Evolutionary conservation across 306 rosid species (phyloP).

Genomic region (Dryas drummondii): DNA sequence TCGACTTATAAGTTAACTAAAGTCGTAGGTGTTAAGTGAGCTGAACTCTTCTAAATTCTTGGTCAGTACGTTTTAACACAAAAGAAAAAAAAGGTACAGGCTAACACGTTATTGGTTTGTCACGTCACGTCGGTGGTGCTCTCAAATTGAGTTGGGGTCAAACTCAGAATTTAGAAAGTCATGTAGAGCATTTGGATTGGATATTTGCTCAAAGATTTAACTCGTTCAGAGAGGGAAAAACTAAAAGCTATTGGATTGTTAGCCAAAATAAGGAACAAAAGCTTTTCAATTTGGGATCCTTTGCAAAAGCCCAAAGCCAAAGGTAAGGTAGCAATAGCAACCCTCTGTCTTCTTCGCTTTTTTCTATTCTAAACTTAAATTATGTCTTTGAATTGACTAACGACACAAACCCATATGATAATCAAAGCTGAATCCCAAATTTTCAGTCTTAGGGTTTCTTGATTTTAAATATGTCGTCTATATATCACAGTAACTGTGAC

Average conservation of each 20-base stretch:
- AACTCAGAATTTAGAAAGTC: constrained; percentile 1
- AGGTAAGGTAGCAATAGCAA: background rate
- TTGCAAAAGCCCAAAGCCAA: background rate
- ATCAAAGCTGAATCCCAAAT: background rate
- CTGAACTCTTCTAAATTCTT: too few relatives aligned
- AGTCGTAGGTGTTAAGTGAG: too few relatives aligned
- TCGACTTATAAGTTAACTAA: too few relatives aligned
- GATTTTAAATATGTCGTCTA: background rate
- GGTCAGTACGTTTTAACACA: too few relatives aligned
- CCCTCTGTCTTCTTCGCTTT: background rate
- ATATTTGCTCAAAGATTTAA: background rate
- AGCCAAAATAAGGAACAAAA: background rate
- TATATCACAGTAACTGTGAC: background rate
- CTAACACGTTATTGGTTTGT: background rate
- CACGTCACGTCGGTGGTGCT: background rate
- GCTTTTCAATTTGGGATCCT: background rate
- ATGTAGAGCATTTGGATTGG: background rate
- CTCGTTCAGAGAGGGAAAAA: background rate
- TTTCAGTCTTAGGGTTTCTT: constrained; percentile 9
- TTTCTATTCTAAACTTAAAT: background rate
- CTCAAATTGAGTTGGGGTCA: background rate
- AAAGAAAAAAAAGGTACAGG: accelerated
- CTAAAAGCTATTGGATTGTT: background rate
- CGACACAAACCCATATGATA: background rate
- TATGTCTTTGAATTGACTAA: background rate